These are phyloP conservation scores for Heliamphora pulchella DNA, from an alignment of 179 eudicot species.

Conservation along the genomic window DNA sequence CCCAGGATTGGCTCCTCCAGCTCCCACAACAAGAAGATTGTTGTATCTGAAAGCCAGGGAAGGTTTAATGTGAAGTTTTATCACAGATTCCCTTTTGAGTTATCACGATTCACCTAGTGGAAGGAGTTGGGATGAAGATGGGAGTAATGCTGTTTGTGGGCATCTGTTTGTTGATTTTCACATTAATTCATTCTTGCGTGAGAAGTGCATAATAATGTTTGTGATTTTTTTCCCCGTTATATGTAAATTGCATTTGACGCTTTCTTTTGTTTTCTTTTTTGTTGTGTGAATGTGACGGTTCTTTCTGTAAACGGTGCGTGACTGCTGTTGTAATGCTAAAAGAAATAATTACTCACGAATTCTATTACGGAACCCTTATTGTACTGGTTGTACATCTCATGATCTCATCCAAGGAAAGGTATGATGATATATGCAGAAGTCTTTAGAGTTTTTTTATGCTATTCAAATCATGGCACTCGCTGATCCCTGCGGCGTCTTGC, in stretches of 20 bases:
- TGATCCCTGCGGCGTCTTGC: too few relatives aligned
- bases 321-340: too few relatives aligned
- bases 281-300: neutral
- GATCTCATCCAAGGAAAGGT: too few relatives aligned
- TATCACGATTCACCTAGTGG: neutral
- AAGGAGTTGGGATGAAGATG: constrained; percentile 6
- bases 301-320: neutral
- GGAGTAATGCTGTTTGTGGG: neutral
- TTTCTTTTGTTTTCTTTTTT: neutral
- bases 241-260: constrained; percentile 17
- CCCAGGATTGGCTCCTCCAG: constrained; percentile 95
- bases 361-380: too few relatives aligned
- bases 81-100: neutral
- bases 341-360: too few relatives aligned
- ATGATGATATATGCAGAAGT: too few relatives aligned
- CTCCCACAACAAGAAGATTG: constrained; percentile 62
- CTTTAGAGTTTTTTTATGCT: too few relatives aligned
- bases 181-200: constrained; percentile 14
- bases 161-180: neutral
- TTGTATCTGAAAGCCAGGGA: constrained; percentile 32
- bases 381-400: too few relatives aligned
- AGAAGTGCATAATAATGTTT: constrained; percentile 25
- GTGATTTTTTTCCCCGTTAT: constrained; percentile 4
- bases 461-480: too few relatives aligned
- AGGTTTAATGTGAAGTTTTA: neutral